These are phyloP conservation scores for Aphanomyces stellatus DNA, from an alignment of 352 stramenopile species.

Conservation along the genomic window DNA sequence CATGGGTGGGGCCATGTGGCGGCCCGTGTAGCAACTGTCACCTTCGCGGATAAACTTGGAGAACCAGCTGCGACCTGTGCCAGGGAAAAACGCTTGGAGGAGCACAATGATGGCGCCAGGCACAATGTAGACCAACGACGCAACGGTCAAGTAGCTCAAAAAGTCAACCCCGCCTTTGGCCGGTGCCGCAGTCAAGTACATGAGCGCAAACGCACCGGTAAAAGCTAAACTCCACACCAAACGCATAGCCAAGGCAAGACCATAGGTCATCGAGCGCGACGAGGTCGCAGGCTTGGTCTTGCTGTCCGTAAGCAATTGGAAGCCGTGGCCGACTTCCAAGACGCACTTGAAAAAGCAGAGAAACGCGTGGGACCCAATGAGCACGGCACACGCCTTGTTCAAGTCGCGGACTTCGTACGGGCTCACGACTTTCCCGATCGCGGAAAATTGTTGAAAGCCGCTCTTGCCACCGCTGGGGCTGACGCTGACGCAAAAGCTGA, in stretches of 20 bases:
- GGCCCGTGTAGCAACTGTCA: constrained; percentile 58
- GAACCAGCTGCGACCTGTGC: constrained; percentile 34
- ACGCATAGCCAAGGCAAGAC: constrained; percentile 34
- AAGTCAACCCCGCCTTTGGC: constrained; percentile 20
- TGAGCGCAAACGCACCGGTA: constrained; percentile 39
- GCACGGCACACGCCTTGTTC: constrained; percentile 40
- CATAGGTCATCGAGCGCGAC: constrained; percentile 54
- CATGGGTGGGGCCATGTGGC: constrained; percentile 51
- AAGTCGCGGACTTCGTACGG: constrained; percentile 46
- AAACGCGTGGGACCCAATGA: constrained; percentile 39
- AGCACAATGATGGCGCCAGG: constrained; percentile 46
- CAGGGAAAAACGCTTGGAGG: constrained; percentile 34
- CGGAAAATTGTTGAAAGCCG: constrained; percentile 42
- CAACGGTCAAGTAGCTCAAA: constrained; percentile 35
- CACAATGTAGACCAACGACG: constrained; percentile 35
- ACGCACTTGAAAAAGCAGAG: constrained; percentile 53
- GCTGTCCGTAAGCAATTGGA: constrained; percentile 47
- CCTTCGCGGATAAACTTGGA: constrained; percentile 67
- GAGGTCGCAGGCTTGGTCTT: constrained; percentile 29
- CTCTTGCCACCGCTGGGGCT: constrained; percentile 47
- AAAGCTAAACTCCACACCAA: constrained; percentile 60
- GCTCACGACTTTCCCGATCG: constrained; percentile 44
- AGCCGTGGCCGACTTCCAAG: constrained; percentile 54
- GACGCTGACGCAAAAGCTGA: constrained; percentile 47
- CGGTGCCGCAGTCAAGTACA: constrained; percentile 33